phyloP scores from a whole-genome alignment of 306 rosid species.

The Quercus gilva region DNA sequence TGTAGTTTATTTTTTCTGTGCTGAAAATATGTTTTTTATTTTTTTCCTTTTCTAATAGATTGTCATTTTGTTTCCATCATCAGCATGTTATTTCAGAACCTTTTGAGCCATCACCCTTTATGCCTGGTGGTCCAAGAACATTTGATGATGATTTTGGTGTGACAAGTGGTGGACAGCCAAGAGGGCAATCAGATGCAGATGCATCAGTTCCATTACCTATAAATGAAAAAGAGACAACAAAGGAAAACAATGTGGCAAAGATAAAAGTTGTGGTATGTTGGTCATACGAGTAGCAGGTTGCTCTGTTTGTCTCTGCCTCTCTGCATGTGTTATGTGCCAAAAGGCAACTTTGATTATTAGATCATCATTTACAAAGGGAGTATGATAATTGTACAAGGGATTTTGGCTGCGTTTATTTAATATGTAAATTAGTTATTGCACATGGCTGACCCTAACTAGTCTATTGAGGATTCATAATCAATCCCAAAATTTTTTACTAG shows the following conservation, averaged over 20 bases:
- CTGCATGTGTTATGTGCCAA: neutral
- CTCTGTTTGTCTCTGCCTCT: neutral
- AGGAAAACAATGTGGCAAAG: conserved; percentile 88
- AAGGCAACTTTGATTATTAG: neutral
- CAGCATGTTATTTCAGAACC: conserved; percentile 91
- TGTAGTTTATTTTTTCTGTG: neutral
- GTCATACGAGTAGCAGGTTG: neutral
- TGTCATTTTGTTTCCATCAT: conserved; percentile 23
- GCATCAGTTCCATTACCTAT: conserved; percentile 42
- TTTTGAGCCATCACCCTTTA: conserved; percentile 88
- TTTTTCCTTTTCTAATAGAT: neutral
- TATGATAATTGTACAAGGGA: neutral
- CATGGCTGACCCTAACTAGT: too few species aligned
- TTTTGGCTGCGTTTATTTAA: neutral
- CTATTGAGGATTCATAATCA: too few species aligned
- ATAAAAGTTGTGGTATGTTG: conserved; percentile 97
- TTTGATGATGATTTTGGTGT: conserved; percentile 64
- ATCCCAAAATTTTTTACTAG: too few species aligned
- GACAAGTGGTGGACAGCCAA: conserved; percentile 51
- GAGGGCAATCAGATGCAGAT: conserved; percentile 55
- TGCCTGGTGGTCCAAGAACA: conserved; percentile 63
- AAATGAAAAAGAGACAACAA: conserved; percentile 63
- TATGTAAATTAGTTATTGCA: neutral
- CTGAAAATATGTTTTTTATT: neutral
- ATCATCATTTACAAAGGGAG: neutral